A percentile compares a stretch with the other conserved stretches of the same genome.
These are phyloP conservation scores for Kitagawia praeruptora DNA, from an alignment of 129 eudicot species.

Conservation along the genomic window DNA sequence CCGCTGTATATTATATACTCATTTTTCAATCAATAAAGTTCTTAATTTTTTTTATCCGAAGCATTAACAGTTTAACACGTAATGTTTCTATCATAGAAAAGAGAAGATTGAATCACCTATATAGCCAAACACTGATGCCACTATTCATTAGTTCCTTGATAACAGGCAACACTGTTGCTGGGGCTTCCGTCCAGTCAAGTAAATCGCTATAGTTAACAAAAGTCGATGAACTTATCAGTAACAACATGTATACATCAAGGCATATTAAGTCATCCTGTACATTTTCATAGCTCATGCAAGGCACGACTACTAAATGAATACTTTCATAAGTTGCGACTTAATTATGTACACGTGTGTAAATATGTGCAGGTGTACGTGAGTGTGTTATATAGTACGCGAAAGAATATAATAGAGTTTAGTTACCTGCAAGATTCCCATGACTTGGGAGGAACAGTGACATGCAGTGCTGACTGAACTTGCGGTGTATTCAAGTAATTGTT, in stretches of 20 bases:
- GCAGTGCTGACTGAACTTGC: slow-evolving; percentile 50
- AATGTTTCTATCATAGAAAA: not conserved
- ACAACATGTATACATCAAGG: no score
- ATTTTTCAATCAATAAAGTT: not conserved
- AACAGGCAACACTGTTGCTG: slow-evolving; percentile 42
- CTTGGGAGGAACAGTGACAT: slow-evolving; percentile 39
- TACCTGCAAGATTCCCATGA: slow-evolving; percentile 54
- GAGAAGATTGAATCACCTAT: slow-evolving; percentile 24
- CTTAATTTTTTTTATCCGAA: no score
- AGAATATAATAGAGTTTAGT: not conserved
- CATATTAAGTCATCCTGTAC: no score
- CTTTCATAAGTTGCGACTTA: not conserved
- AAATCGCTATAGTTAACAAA: not conserved
- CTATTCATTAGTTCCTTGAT: slow-evolving; percentile 44
- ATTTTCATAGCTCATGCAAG: not conserved
- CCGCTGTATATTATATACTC: slow-evolving; percentile 26
- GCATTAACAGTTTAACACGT: not conserved
- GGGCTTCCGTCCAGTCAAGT: slow-evolving; percentile 32
- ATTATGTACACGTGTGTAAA: not conserved
- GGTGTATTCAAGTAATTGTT: slow-evolving; percentile 40
- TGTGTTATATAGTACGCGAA: no score
- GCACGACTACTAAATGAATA: not conserved
- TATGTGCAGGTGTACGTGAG: no score
- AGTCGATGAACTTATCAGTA: not conserved
- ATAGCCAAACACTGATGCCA: slow-evolving; percentile 58